Evolutionary conservation across 768 basidiomycete genomes (phyloP).

Genomic region (Austroboletus festivus): DNA sequence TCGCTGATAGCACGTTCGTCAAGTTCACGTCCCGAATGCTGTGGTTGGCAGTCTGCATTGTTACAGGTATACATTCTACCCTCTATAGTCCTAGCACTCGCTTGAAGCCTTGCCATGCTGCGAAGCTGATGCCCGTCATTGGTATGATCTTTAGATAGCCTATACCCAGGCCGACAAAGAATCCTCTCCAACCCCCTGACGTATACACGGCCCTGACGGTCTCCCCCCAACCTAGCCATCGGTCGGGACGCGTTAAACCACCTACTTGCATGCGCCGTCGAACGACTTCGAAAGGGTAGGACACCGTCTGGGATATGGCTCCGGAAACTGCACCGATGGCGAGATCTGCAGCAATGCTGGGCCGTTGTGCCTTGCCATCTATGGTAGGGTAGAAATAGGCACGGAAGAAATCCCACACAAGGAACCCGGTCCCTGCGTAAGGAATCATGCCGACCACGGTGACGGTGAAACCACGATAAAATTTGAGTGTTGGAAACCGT

Average conservation of each 20-base stretch:
- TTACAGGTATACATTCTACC: constrained; percentile 6
- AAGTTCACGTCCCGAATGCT: neutral
- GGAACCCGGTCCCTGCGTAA: constrained; percentile 92
- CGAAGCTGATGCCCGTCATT: constrained; percentile 91
- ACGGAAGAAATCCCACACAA: constrained; percentile 82
- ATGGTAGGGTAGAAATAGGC: constrained; percentile 51
- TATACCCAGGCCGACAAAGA: constrained; percentile 87
- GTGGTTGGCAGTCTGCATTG: neutral
- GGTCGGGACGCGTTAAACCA: constrained; percentile 71
- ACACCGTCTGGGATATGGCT: constrained; percentile 79
- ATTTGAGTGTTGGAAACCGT: constrained; percentile 75
- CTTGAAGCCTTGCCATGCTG: constrained; percentile 72
- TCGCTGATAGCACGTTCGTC: neutral
- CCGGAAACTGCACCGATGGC: constrained; percentile 84
- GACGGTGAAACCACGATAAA: constrained; percentile 97
- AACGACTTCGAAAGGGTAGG: constrained; percentile 93
- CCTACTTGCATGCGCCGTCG: constrained; percentile 95
- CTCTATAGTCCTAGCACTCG: constrained; percentile 28
- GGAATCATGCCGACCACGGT: constrained; percentile 91
- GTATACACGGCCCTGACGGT: constrained; percentile 67
- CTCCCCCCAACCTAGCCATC: constrained; percentile 77
- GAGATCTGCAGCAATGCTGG: constrained; percentile 62
- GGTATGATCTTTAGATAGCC: constrained; percentile 94
- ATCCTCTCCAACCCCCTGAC: constrained; percentile 76
- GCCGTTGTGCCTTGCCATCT: constrained; percentile 37